These are phyloP conservation scores for Zymoseptoria crescenta DNA, from an alignment of 2,329 filamentous ascomycete species.

Conservation along the genomic window DNA sequence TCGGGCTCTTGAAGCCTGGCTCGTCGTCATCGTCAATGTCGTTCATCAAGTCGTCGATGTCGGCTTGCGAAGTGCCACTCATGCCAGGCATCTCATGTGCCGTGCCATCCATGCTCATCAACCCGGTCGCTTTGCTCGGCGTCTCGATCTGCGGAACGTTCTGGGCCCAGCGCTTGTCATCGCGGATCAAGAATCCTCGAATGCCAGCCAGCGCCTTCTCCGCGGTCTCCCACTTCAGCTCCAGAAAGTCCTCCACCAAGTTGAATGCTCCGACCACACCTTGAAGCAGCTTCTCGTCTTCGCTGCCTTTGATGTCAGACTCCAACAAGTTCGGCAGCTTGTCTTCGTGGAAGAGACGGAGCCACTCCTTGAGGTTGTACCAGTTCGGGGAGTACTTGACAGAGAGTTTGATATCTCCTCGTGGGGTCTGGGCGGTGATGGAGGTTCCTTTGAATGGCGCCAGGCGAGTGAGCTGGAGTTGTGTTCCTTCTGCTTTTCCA, in stretches of 20 bases:
- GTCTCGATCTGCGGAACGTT: not conserved
- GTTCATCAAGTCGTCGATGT: not conserved
- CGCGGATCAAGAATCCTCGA: not conserved
- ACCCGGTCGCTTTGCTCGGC: not conserved
- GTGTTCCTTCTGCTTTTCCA: not conserved
- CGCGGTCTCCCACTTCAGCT: not conserved
- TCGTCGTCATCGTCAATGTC: not conserved
- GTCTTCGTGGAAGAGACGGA: not conserved
- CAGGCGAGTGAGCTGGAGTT: not conserved
- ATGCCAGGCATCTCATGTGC: not conserved
- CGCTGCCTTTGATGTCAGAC: not conserved
- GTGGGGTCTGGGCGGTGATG: not conserved
- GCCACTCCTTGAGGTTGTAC: slow-evolving; percentile 1
- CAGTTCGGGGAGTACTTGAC: not conserved
- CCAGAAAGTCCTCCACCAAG: not conserved
- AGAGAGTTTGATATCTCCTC: not conserved
- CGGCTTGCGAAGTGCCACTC: not conserved
- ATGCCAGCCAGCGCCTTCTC: not conserved
- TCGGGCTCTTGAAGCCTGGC: not conserved
- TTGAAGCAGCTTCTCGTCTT: not conserved
- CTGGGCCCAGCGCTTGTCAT: not conserved
- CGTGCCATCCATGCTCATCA: accelerated
- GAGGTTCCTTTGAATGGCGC: not conserved
- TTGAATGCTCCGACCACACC: not conserved
- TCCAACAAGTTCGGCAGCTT: not conserved